phyloP scores from a whole-genome alignment of 2,329 filamentous ascomycete species.

The Neopestalotiopsis rosae region DNA sequence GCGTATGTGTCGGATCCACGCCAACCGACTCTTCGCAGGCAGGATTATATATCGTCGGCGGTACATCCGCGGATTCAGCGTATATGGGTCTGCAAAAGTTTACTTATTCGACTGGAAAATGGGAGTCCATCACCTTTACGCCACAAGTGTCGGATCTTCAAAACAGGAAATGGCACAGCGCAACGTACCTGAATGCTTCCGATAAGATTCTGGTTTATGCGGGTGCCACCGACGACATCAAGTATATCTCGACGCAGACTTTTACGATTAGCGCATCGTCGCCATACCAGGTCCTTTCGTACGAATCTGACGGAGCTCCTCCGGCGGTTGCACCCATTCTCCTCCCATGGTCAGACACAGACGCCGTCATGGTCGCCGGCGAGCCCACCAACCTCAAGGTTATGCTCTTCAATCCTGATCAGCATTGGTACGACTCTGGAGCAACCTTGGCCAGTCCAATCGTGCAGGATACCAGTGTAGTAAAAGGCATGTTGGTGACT shows the following conservation, averaged over 20 bases:
- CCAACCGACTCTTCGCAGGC: conserved; percentile 63
- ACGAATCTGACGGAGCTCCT: conserved; percentile 59
- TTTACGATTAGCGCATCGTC: conserved; percentile 72
- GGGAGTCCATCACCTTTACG: conserved; percentile 49
- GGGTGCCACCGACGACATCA: conserved; percentile 68
- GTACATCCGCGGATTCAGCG: conserved; percentile 56
- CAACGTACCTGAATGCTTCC: conserved; percentile 73
- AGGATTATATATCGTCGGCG: conserved; percentile 83
- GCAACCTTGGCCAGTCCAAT: conserved; percentile 67
- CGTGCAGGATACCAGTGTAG: conserved; percentile 57
- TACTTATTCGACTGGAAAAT: conserved; percentile 58
- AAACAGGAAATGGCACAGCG: conserved; percentile 76
- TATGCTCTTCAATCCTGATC: conserved; percentile 71
- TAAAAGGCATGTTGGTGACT: conserved; percentile 69
- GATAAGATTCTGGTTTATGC: conserved; percentile 82
- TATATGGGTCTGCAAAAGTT: conserved; percentile 80
- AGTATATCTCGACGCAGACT: conserved; percentile 70
- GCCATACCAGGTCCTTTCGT: conserved; percentile 68
- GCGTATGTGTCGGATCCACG: conserved; percentile 75
- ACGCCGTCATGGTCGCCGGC: conserved; percentile 79
- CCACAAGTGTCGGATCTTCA: conserved; percentile 59
- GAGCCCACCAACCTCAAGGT: conserved; percentile 67
- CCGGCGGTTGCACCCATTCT: conserved; percentile 74
- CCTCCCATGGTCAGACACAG: conserved; percentile 72
- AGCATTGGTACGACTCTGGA: conserved; percentile 72